These are phyloP conservation scores for Bipolaris victoriae DNA, from an alignment of 2,329 filamentous ascomycete genomes.

Conservation along the genomic window DNA sequence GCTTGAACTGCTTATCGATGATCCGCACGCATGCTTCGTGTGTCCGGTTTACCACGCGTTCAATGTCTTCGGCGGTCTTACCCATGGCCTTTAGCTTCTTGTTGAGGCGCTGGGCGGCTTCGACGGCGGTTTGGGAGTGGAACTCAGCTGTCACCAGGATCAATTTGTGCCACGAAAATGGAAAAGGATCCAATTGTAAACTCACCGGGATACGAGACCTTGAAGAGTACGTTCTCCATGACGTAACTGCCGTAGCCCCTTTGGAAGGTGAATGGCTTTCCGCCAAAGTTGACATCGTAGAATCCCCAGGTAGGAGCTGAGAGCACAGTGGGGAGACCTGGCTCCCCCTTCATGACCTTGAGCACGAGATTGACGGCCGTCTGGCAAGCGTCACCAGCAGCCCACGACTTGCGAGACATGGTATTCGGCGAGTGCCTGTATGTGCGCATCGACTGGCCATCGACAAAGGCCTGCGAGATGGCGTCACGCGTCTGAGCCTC, in stretches of 20 bases:
- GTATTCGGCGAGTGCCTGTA: constrained; percentile 98
- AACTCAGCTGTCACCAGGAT: constrained; percentile 71
- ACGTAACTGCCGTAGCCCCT: constrained; percentile 96
- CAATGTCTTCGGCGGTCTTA: constrained; percentile 90
- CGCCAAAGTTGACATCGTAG: constrained; percentile 97
- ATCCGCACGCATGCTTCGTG: constrained; percentile 99
- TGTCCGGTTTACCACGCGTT: constrained; percentile 89
- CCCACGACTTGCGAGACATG: constrained; percentile 99
- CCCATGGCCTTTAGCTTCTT: constrained; percentile 80
- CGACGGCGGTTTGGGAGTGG: constrained; percentile 97
- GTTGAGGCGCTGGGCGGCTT: constrained; percentile 89
- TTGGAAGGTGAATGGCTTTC: constrained; percentile 91
- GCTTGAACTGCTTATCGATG: constrained; percentile 99
- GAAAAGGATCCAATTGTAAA: background rate
- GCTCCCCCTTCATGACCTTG: constrained; percentile 90
- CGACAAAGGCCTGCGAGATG: constrained; percentile 96
- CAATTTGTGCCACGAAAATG: background rate
- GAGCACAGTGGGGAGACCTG: constrained; percentile 88
- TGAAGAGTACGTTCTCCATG: constrained; percentile 99
- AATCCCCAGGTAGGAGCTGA: constrained; percentile 96
- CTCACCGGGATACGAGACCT: constrained; percentile 95
- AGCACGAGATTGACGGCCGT: constrained; percentile 88
- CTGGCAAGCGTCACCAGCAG: constrained; percentile 96
- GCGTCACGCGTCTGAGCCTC: constrained; percentile 94
- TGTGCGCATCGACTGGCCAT: constrained; percentile 93